Evolutionary conservation across 495 filamentous ascomycete genomes (phyloP).

Genomic region (Clavariopsis aquatica): DNA sequence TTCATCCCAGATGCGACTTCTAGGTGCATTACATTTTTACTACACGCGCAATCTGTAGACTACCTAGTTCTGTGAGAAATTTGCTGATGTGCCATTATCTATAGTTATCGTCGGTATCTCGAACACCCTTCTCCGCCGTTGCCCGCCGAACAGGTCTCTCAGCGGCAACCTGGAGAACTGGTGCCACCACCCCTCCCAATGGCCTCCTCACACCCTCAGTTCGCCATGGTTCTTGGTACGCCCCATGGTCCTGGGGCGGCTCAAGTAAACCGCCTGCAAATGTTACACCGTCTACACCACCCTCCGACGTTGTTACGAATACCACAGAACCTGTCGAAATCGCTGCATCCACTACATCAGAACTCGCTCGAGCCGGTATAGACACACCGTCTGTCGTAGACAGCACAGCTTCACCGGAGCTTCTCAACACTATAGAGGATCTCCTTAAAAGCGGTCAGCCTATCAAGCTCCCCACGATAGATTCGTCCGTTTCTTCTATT

Average conservation of each 20-base stretch:
- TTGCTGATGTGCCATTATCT: background rate
- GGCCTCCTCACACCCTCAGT: constrained; percentile 7
- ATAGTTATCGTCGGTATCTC: constrained; percentile 24
- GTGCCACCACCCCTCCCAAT: constrained; percentile 1
- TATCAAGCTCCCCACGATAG: background rate
- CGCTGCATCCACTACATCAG: constrained; percentile 17
- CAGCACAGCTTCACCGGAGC: background rate
- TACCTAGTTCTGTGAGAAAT: background rate
- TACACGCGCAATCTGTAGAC: too few relatives aligned
- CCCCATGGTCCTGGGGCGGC: constrained; percentile 25
- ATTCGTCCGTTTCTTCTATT: constrained; percentile 52
- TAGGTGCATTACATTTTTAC: too few relatives aligned
- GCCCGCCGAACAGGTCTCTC: constrained; percentile 13
- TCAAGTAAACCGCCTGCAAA: constrained; percentile 11
- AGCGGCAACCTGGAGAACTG: constrained; percentile 14
- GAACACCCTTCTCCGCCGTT: background rate
- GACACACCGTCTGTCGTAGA: constrained; percentile 13
- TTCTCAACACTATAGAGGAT: background rate
- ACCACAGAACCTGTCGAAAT: background rate
- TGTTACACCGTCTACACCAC: background rate
- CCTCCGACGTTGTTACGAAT: background rate
- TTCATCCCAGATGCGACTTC: background rate
- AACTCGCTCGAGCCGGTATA: constrained; percentile 18
- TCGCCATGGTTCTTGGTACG: constrained; percentile 32
- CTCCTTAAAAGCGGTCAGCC: background rate